These are phyloP conservation scores for Rhipidocladum racemiflorum DNA, from an alignment of 176 grass and related monocot genomes.

Conservation along the genomic window DNA sequence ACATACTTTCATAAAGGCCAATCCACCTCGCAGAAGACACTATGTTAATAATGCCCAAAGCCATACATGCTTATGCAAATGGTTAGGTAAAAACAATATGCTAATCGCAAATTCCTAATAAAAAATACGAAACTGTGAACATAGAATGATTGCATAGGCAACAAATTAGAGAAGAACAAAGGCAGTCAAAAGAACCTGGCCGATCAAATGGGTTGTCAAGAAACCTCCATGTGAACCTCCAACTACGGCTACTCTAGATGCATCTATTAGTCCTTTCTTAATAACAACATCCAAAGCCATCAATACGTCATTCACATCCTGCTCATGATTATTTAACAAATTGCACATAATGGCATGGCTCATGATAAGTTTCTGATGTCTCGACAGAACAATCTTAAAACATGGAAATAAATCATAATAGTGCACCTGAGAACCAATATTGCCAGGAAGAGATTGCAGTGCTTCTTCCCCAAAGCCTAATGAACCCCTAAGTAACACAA, in stretches of 20 bases:
- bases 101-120: too few relatives aligned
- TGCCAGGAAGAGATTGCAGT: slow-evolving; percentile 89
- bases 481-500: slow-evolving; percentile 53
- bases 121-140: too few relatives aligned
- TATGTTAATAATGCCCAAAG: too few relatives aligned
- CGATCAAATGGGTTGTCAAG: slow-evolving; percentile 96
- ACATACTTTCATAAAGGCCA: too few relatives aligned
- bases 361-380: background rate
- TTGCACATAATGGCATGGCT: background rate
- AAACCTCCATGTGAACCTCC: slow-evolving; percentile 97
- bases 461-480: slow-evolving; percentile 96
- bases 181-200: slow-evolving; percentile 57
- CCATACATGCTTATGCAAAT: too few relatives aligned
- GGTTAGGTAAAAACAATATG: too few relatives aligned
- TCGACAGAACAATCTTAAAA: slow-evolving; percentile 7
- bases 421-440: slow-evolving; percentile 69
- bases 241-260: slow-evolving; percentile 73
- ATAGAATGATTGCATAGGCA: too few relatives aligned
- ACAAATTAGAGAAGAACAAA: slow-evolving; percentile 29
- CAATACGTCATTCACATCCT: slow-evolving; percentile 93
- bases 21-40: too few relatives aligned
- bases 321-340: slow-evolving; percentile 27
- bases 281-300: slow-evolving; percentile 73
- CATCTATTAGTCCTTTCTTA: slow-evolving; percentile 59
- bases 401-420: slow-evolving; percentile 15